Evolutionary conservation across 1,284 basidiomycete species (phyloP).

Genomic region (Sporisorium scitamineum): DNA sequence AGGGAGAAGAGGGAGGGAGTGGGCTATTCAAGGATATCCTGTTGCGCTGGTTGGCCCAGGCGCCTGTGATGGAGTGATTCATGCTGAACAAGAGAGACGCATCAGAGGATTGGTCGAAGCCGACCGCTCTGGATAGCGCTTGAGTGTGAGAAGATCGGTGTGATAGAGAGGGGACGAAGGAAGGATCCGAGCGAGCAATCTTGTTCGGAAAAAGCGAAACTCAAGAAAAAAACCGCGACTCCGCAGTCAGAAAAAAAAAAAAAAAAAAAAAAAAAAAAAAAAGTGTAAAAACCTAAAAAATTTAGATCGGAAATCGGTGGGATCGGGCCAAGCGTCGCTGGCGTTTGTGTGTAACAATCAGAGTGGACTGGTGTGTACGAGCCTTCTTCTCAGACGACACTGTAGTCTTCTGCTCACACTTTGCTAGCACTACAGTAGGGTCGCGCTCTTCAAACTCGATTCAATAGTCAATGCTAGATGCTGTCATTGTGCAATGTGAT

Average conservation of each 20-base stretch:
- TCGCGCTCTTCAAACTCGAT: neutral
- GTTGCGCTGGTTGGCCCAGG: conserved; percentile 58
- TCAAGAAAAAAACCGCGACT: neutral
- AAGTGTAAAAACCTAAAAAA: neutral
- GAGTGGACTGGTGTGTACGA: no score
- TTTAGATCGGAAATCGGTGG: conserved; percentile 4
- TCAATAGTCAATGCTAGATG: neutral
- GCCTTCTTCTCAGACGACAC: no score
- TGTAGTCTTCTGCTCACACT: no score
- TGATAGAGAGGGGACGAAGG: neutral
- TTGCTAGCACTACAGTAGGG: no score
- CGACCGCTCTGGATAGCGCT: neutral
- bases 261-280: no score
- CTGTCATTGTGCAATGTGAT: neutral
- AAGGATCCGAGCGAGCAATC: neutral
- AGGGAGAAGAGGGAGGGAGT: conserved; percentile 27
- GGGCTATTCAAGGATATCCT: conserved; percentile 62
- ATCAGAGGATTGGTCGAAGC: conserved; percentile 27
- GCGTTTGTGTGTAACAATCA: no score
- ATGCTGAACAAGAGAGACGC: conserved; percentile 34
- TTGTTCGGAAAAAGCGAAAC: neutral
- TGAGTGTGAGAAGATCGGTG: neutral
- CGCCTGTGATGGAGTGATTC: conserved; percentile 65
- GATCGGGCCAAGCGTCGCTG: neutral
- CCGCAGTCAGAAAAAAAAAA: conserved; percentile 1